Percentiles rank a stretch among this genome's conserved stretches.
Conservation (phyloP, 805 yeast species). For the Yarrowia phangngaensis region DNA sequence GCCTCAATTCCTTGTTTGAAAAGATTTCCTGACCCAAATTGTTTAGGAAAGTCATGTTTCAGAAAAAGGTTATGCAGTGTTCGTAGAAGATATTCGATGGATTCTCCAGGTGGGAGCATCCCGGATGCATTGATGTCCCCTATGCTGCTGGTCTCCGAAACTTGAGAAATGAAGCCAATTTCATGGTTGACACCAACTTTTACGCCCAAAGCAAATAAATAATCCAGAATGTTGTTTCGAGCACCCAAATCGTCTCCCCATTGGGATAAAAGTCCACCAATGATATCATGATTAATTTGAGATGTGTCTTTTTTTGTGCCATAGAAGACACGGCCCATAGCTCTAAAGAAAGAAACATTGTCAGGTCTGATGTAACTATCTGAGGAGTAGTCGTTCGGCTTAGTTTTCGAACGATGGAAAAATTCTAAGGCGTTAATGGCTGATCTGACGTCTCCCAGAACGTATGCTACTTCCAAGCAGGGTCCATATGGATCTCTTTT, state of each 20-base stretch:
- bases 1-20: slow-evolving; percentile 16
- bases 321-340: slow-evolving; percentile 20
- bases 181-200: background rate
- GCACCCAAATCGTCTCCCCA: slow-evolving; percentile 23
- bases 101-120: background rate
- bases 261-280: slow-evolving; percentile 3
- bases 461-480: slow-evolving; percentile 7
- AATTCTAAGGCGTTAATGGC: slow-evolving; percentile 22
- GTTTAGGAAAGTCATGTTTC: background rate
- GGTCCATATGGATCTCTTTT: background rate
- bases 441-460: slow-evolving; percentile 5
- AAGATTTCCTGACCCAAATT: slow-evolving; percentile 1
- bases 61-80: slow-evolving; percentile 1
- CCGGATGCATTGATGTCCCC: slow-evolving; percentile 6
- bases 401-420: background rate
- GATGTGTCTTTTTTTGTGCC: slow-evolving; percentile 20
- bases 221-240: slow-evolving; percentile 4
- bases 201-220: slow-evolving; percentile 7
- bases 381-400: background rate
- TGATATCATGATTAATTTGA: background rate
- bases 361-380: slow-evolving; percentile 10
- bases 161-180: background rate
- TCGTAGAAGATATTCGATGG: slow-evolving; percentile 2
- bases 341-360: slow-evolving; percentile 5
- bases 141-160: slow-evolving; percentile 8